Evolutionary conservation across 129 eudicot species (phyloP), one percentile per base, ranked within the genome.

Genomic region (Flaveria robusta): DNA sequence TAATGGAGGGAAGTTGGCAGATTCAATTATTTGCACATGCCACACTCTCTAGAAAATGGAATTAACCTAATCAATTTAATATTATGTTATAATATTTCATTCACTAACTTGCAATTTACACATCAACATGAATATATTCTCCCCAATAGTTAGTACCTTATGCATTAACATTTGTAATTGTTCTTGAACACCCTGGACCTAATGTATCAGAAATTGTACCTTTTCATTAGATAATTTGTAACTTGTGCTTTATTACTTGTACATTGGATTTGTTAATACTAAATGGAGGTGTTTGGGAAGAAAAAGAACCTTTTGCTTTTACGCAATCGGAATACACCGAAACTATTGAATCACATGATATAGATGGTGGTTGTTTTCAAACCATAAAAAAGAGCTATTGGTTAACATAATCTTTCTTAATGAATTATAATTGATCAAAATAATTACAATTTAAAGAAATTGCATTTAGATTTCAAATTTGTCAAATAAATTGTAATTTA

Each of bases 21-120:
- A 70, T 74, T 85, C 80, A 87, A 85, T 87, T 76, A 85, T 87
- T 72, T 60, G 78, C 89, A 85, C 85, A 78, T 85, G 87, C 84
- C 68, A 15, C 60, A 16, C 68, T 18, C 41, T 72, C 51, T 23
- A 15, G 29, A 31, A 60, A 60, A 60, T 60, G 67, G 67, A 60
- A 26, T 60, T 26, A 24, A 60, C 39, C 67, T 60, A 24, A 60
- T 26, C 18, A 24, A 26, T 24, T 60, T 24, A 24, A 60, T 24
- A 24, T 23, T 24, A 60, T 60, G 24, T 12, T n/a, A n/a, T 42
- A 54, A n/a, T 60, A 26, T 26, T 26, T 63, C 1, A 18, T 12
- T 15, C 20, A 31, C n/a, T 26, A 18, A 42, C 60, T 66, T 70
- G 81, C 65, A 67, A 65, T 46, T 41, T 29, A 63, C 68, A 66